Conservation (phyloP, 2,329 filamentous ascomycete species). For the Fusarium equiseti region DNA sequence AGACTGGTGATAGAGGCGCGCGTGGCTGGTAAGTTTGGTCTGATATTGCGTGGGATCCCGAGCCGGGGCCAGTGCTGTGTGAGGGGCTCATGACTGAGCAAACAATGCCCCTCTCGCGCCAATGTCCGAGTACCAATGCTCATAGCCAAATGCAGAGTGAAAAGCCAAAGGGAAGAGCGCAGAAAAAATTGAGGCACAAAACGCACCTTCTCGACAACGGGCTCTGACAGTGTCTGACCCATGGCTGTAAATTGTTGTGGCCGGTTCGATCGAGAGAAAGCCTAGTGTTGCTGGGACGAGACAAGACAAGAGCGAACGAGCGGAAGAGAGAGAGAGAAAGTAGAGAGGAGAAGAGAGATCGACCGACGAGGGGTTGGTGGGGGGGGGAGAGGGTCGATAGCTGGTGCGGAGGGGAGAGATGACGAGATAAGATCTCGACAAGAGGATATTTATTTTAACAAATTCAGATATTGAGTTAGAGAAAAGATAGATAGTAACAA, state of each 20-base stretch:
- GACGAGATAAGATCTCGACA: conserved; percentile 34
- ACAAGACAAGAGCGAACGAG: conserved; percentile 27
- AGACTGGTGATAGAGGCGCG: conserved; percentile 27
- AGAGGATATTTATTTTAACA: conserved; percentile 11
- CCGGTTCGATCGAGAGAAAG: conserved; percentile 46
- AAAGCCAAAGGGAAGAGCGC: conserved; percentile 6
- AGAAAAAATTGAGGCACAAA: conserved; percentile 25
- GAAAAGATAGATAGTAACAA: conserved; percentile 5
- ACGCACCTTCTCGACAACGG: conserved; percentile 95
- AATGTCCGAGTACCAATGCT: conserved; percentile 18
- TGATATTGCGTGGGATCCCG: conserved; percentile 15
- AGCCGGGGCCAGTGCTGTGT: conserved; percentile 28
- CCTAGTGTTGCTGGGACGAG: conserved; percentile 41
- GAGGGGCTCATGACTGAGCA: conserved; percentile 44
- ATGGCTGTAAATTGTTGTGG: conserved; percentile 63
- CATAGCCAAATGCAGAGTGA: conserved; percentile 26
- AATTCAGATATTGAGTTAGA: conserved; percentile 12
- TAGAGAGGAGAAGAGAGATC: conserved; percentile 37
- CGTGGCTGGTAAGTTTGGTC: conserved; percentile 19
- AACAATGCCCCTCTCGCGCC: conserved; percentile 41
- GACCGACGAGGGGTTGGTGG: conserved; percentile 38
- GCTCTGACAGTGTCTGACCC: conserved; percentile 99
- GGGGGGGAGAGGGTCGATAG: conserved; percentile 27
- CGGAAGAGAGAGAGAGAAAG: conserved; percentile 19
- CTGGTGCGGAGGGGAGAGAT: conserved; percentile 11